A percentile compares a stretch with the other conserved stretches of the same genome.
Conservation (phyloP, 2,329 filamentous ascomycete genomes). For the Colletotrichum spinosum region DNA sequence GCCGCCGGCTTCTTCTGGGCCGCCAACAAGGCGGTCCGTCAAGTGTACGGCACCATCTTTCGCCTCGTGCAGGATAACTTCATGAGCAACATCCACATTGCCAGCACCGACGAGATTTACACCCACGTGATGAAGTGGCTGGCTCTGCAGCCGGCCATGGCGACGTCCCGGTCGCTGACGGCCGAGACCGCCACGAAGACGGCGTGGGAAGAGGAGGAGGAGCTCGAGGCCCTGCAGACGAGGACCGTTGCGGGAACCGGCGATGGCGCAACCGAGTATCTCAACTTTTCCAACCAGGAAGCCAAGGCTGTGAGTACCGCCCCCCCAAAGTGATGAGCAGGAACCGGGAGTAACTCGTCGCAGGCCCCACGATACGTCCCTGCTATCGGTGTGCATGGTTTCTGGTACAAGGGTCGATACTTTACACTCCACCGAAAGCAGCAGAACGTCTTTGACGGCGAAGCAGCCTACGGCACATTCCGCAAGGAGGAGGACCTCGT, state of each 20-base stretch:
- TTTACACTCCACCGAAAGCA: conserved; percentile 61
- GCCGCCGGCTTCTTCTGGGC: conserved; percentile 61
- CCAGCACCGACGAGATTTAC: conserved; percentile 69
- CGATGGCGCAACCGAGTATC: conserved; percentile 52
- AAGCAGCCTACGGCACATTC: conserved; percentile 50
- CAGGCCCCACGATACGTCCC: conserved; percentile 65
- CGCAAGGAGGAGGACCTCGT: conserved; percentile 65
- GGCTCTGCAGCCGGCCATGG: conserved; percentile 62
- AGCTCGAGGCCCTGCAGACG: conserved; percentile 52
- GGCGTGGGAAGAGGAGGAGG: conserved; percentile 67
- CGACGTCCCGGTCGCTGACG: conserved; percentile 63
- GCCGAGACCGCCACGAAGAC: conserved; percentile 67
- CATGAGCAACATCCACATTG: conserved; percentile 64
- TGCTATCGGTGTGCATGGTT: conserved; percentile 63
- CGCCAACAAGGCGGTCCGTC: conserved; percentile 49
- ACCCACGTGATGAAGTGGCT: conserved; percentile 69
- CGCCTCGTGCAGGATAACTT: conserved; percentile 57
- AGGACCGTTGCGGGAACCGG: conserved; percentile 51
- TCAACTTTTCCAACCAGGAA: conserved; percentile 71
- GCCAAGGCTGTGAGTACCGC: conserved; percentile 56
- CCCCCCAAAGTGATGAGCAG: not conserved
- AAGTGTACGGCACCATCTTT: conserved; percentile 49
- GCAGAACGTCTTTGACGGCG: conserved; percentile 54
- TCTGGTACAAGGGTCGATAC: conserved; percentile 65
- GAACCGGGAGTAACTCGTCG: conserved; percentile 6